Evolutionary conservation across 371 early-diverging fungal species (phyloP).

Genomic region (Zychaea mexicana): DNA sequence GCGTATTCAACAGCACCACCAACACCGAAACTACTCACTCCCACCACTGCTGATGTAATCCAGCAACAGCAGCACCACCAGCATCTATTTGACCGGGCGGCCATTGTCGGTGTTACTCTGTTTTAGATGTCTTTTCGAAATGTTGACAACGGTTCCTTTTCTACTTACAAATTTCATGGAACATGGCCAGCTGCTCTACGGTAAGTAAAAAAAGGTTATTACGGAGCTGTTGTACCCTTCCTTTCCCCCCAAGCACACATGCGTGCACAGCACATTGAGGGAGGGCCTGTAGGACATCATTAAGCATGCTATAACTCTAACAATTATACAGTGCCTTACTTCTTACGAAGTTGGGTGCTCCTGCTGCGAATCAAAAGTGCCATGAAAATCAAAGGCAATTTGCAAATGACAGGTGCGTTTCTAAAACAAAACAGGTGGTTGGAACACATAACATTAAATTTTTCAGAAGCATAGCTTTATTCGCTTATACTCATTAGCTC

Average conservation of each 20-base stretch:
- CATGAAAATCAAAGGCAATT: conserved; percentile 58
- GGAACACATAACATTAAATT: too few relatives aligned
- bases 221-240: background rate
- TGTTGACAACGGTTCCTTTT: conserved; percentile 56
- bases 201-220: conserved; percentile 19
- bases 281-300: too few relatives aligned
- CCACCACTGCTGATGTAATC: too few relatives aligned
- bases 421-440: background rate
- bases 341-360: conserved; percentile 61
- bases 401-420: conserved; percentile 52
- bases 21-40: too few relatives aligned
- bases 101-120: conserved; percentile 44
- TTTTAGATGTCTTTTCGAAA: conserved; percentile 53
- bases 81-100: conserved; percentile 31
- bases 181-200: conserved; percentile 57
- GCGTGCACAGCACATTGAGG: too few relatives aligned
- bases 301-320: too few relatives aligned
- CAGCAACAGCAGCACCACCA: too few relatives aligned
- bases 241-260: too few relatives aligned
- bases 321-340: conserved; percentile 63
- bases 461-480: too few relatives aligned
- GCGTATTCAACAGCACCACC: too few relatives aligned
- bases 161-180: conserved; percentile 50
- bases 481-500: too few relatives aligned
- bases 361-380: conserved; percentile 60